A percentile compares a stretch with the other conserved stretches of the same genome.
These are phyloP conservation scores for Eutrema heterophyllum DNA, from an alignment of 345 rosid genomes.

Conservation along the genomic window DNA sequence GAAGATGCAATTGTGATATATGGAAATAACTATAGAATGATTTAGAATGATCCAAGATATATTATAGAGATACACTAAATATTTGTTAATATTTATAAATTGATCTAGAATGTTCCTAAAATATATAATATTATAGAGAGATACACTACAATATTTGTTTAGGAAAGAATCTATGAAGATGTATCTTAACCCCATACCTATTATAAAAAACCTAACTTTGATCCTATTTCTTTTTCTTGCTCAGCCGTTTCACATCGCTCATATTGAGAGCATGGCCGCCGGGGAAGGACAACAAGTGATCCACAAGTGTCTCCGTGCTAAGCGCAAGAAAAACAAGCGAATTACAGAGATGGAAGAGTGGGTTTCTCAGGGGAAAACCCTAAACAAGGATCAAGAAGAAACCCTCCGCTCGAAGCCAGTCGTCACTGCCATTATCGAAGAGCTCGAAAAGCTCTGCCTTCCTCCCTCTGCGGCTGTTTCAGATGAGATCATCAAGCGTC, in stretches of 20 bases:
- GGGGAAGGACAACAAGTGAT: constrained; percentile 29
- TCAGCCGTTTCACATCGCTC: neutral
- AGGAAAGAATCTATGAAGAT: too few species aligned
- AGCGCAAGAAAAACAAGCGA: constrained; percentile 75
- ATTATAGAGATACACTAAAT: neutral
- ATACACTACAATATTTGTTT: too few species aligned
- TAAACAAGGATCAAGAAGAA: constrained; percentile 83
- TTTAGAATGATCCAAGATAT: neutral
- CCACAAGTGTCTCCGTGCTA: constrained; percentile 88
- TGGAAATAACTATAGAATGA: neutral
- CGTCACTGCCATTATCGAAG: too few species aligned
- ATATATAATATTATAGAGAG: neutral
- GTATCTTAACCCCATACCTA: too few species aligned
- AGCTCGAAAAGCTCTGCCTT: too few species aligned
- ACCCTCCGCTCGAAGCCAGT: constrained; percentile 73
- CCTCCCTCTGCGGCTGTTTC: too few species aligned
- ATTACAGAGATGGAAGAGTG: constrained; percentile 79
- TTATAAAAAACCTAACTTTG: too few species aligned
- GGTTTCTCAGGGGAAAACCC: constrained; percentile 61
- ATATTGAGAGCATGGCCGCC: neutral
- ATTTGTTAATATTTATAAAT: neutral
- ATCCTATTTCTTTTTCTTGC: neutral
- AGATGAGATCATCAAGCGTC: too few species aligned
- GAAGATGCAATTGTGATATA: neutral
- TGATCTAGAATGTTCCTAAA: neutral